phyloP scores from a whole-genome alignment of 805 yeast genomes.

The Deakozyma indianensis region DNA sequence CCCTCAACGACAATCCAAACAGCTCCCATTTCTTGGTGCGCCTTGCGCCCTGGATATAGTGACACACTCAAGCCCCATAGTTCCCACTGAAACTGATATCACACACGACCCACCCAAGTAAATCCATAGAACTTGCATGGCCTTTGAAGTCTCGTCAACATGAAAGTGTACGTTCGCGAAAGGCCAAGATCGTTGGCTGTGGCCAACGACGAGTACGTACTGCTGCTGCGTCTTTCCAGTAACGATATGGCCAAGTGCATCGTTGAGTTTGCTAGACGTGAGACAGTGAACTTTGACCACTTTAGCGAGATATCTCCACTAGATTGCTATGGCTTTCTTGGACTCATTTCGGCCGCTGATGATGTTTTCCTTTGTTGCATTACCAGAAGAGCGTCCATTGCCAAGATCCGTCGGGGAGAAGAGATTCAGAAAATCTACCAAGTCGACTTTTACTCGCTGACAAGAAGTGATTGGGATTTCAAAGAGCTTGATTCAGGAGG shows the following conservation, averaged over 20 bases:
- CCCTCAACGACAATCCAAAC: too few species aligned
- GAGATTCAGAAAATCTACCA: conserved; percentile 63
- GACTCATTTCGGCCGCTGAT: conserved; percentile 55
- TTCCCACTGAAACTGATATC: too few species aligned
- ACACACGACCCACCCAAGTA: too few species aligned
- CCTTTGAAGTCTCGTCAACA: conserved; percentile 16
- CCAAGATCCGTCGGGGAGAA: conserved; percentile 68
- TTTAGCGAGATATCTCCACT: conserved; percentile 25
- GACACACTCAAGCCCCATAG: too few species aligned
- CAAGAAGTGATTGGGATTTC: conserved; percentile 66
- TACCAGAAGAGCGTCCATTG: conserved; percentile 63
- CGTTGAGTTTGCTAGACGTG: conserved; percentile 32
- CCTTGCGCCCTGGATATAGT: too few species aligned
- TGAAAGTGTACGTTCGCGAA: conserved; percentile 50
- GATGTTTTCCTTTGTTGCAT: conserved; percentile 68
- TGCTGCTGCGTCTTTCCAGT: conserved; percentile 29
- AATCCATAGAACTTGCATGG: too few species aligned
- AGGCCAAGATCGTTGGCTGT: conserved; percentile 59
- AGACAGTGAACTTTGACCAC: conserved; percentile 23
- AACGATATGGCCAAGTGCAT: conserved; percentile 15
- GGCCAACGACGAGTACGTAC: conserved; percentile 41
- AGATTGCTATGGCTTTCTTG: conserved; percentile 45
- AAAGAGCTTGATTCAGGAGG: conserved; percentile 57
- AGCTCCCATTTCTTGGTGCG: too few species aligned
- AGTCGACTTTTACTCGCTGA: conserved; percentile 79